Conservation (phyloP, 2,329 filamentous ascomycete genomes). For the Byssothecium circinans region DNA sequence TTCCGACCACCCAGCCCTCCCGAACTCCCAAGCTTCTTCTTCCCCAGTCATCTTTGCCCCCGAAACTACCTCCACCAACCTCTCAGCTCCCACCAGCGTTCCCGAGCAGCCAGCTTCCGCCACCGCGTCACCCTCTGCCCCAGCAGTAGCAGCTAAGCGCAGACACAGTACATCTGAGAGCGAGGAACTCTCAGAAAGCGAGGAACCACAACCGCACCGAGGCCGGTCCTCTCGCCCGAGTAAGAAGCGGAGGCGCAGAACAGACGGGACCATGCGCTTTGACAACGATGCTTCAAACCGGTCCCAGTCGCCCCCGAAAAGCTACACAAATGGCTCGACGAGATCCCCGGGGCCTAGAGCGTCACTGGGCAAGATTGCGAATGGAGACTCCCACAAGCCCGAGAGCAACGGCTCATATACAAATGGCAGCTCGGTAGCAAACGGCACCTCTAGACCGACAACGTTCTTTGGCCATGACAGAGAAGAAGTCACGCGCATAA, state of each 20-base stretch:
- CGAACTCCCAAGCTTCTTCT: conserved; percentile 56
- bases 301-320: conserved; percentile 40
- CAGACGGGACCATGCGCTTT: conserved; percentile 48
- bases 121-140: conserved; percentile 11
- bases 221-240: conserved; percentile 40
- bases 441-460: conserved; percentile 34
- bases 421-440: conserved; percentile 43
- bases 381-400: conserved; percentile 44
- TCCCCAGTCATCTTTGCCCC: conserved; percentile 41
- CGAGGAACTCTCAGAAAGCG: conserved; percentile 25
- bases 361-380: conserved; percentile 41
- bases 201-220: conserved; percentile 19
- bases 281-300: conserved; percentile 47
- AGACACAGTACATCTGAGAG: conserved; percentile 36
- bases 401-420: conserved; percentile 51
- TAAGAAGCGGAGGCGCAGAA: conserved; percentile 48
- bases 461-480: conserved; percentile 83
- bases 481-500: conserved; percentile 87
- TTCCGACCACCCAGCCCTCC: conserved; percentile 67
- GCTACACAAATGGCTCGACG: conserved; percentile 45
- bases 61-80: conserved; percentile 21
- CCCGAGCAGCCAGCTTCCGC: conserved; percentile 15
- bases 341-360: conserved; percentile 37
- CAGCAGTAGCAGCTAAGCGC: conserved; percentile 29
- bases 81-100: conserved; percentile 21